Conservation (phyloP, 805 yeast genomes). For the Candida dajiaensis region DNA sequence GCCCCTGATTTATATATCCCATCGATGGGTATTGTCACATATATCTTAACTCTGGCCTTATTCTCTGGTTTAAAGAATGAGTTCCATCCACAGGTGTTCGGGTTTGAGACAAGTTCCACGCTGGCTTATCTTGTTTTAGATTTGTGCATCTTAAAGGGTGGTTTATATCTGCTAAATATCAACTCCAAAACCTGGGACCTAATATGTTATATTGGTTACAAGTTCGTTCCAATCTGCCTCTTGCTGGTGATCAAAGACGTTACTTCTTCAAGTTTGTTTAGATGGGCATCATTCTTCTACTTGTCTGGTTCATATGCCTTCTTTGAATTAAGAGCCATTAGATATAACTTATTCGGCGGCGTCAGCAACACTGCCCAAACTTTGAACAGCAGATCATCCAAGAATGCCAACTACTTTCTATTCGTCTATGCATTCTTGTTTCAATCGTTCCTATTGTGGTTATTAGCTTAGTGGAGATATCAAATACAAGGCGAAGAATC, state of each 20-base stretch:
- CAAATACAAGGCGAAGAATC: not conserved
- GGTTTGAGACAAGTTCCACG: conserved; percentile 80
- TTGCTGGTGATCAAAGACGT: conserved; percentile 47
- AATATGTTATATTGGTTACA: conserved; percentile 87
- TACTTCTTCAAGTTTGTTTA: conserved; percentile 34
- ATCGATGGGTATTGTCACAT: conserved; percentile 84
- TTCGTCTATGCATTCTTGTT: conserved; percentile 79
- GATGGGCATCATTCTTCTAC: conserved; percentile 45
- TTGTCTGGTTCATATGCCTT: conserved; percentile 53
- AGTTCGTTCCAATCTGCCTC: conserved; percentile 75
- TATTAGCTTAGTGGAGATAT: conserved; percentile 34
- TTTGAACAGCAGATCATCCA: conserved; percentile 61
- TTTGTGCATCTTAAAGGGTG: conserved; percentile 67
- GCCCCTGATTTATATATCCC: conserved; percentile 98
- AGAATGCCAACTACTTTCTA: conserved; percentile 79
- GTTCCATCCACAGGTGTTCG: conserved; percentile 90
- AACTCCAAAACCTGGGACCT: conserved; percentile 75
- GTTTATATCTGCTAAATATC: conserved; percentile 73
- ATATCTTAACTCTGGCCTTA: conserved; percentile 76
- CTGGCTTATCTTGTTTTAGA: conserved; percentile 78
- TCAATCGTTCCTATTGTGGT: conserved; percentile 72
- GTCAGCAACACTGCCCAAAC: conserved; percentile 47
- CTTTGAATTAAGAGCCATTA: conserved; percentile 54
- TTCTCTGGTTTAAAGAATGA: conserved; percentile 82
- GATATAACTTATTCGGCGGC: conserved; percentile 34